Percentiles rank a stretch among this genome's conserved stretches.
These are phyloP conservation scores for Serpula lacrymans DNA, from an alignment of 768 basidiomycete genomes.

Conservation along the genomic window DNA sequence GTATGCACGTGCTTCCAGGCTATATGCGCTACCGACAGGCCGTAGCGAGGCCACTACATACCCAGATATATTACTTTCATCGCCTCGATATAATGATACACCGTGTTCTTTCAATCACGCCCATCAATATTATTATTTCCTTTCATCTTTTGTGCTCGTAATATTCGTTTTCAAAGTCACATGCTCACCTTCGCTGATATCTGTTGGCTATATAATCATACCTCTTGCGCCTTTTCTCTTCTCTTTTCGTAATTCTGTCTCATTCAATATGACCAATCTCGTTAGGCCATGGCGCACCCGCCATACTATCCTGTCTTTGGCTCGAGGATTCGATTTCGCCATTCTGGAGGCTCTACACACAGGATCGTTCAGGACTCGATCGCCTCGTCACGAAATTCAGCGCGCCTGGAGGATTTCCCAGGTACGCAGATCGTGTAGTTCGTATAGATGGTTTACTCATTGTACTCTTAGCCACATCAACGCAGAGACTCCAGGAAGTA, in stretches of 20 bases:
- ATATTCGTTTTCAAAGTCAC: constrained; percentile 1
- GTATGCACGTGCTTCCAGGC: no score
- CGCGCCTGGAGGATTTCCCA: constrained; percentile 81
- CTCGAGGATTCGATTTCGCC: constrained; percentile 68
- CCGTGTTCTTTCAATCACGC: no score
- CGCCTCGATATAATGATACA: no score
- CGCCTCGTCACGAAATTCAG: constrained; percentile 75
- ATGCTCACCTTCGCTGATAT: background rate
- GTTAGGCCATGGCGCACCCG: constrained; percentile 80
- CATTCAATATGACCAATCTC: constrained; percentile 5
- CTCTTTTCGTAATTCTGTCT: background rate
- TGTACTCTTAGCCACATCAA: constrained; percentile 57
- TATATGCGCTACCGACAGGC: no score
- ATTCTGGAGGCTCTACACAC: constrained; percentile 58
- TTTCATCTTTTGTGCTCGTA: background rate
- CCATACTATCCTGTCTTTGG: constrained; percentile 82
- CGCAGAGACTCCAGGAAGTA: constrained; percentile 82
- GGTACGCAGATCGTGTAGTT: constrained; percentile 35
- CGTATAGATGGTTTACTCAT: constrained; percentile 6
- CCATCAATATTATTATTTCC: background rate
- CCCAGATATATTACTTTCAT: no score
- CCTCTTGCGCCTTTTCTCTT: background rate
- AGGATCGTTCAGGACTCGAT: constrained; percentile 54
- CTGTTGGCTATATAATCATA: background rate
- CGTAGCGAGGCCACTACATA: no score